These are phyloP conservation scores for Aspergillus hancockii DNA, from an alignment of 495 filamentous ascomycete genomes.

Conservation along the genomic window DNA sequence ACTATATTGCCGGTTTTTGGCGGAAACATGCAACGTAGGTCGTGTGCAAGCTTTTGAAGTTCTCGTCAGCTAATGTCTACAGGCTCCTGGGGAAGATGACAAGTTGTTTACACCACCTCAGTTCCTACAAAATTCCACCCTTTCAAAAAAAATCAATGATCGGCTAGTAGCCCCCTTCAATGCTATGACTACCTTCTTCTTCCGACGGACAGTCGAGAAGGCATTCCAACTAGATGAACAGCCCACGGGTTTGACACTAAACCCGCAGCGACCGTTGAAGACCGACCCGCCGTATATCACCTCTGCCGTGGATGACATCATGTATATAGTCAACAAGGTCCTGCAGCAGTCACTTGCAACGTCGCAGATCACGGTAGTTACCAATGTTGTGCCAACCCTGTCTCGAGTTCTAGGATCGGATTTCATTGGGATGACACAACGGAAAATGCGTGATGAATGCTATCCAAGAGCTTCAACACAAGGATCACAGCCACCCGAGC, in stretches of 20 bases:
- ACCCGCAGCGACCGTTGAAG: conserved; percentile 62
- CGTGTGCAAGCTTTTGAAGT: conserved; percentile 8
- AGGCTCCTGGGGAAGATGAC: conserved; percentile 29
- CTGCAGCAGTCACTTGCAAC: conserved; percentile 83
- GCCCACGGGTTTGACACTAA: conserved; percentile 76
- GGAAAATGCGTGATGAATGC: conserved; percentile 93
- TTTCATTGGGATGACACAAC: conserved; percentile 95
- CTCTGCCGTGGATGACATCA: conserved; percentile 95
- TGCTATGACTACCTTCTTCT: conserved; percentile 89
- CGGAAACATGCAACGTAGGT: conserved; percentile 77
- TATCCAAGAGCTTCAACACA: conserved; percentile 77
- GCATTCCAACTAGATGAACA: conserved; percentile 97
- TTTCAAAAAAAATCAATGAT: conserved; percentile 72
- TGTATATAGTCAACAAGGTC: conserved; percentile 97
- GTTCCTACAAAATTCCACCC: conserved; percentile 71
- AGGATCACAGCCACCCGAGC: conserved; percentile 78
- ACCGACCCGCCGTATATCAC: conserved; percentile 87
- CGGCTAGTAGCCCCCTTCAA: conserved; percentile 79
- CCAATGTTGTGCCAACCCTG: conserved; percentile 76
- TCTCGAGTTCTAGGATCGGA: conserved; percentile 84
- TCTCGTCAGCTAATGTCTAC: conserved; percentile 23
- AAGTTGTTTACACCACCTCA: conserved; percentile 54
- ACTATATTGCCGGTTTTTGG: conserved; percentile 85
- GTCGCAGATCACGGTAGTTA: conserved; percentile 72
- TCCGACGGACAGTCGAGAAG: conserved; percentile 92